A percentile compares a stretch with the other conserved stretches of the same genome.
phyloP scores from a whole-genome alignment of 768 basidiomycete genomes.

The Fistulinella prunicolor region DNA sequence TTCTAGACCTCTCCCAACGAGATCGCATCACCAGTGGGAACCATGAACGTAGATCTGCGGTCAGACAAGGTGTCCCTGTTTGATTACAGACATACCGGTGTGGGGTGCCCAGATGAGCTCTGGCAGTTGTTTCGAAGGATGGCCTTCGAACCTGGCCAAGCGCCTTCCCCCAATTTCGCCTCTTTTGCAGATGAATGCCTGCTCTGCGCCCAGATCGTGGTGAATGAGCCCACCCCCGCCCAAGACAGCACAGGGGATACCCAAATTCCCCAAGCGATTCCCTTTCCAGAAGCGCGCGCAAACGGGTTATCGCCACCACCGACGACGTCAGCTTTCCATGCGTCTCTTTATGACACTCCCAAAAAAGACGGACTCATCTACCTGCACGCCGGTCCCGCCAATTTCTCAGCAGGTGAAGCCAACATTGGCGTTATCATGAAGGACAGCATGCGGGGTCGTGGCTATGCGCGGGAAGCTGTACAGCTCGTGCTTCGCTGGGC shows the following conservation, averaged over 20 bases:
- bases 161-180: slow-evolving; percentile 15
- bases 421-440: slow-evolving; percentile 55
- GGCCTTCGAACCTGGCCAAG: slow-evolving; percentile 29
- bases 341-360: not conserved
- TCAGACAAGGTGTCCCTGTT: slow-evolving; percentile 17
- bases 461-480: slow-evolving; percentile 48
- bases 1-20: not conserved
- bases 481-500: slow-evolving; percentile 44
- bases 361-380: slow-evolving; percentile 26
- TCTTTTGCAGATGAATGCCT: slow-evolving; percentile 32
- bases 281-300: not conserved
- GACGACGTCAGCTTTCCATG: no score
- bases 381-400: slow-evolving; percentile 19
- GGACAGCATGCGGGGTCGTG: slow-evolving; percentile 35
- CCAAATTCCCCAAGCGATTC: no score
- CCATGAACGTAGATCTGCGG: slow-evolving; percentile 8
- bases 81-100: not conserved
- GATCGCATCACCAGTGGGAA: not conserved
- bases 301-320: no score
- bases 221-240: not conserved
- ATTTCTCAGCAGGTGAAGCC: slow-evolving; percentile 38
- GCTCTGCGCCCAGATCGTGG: slow-evolving; percentile 23
- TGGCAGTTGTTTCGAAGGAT: slow-evolving; percentile 24
- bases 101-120: slow-evolving; percentile 6
- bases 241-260: not conserved